Base-by-base conservation (phyloP, 148 eudicot species). In the Cornus kousa region DNA sequence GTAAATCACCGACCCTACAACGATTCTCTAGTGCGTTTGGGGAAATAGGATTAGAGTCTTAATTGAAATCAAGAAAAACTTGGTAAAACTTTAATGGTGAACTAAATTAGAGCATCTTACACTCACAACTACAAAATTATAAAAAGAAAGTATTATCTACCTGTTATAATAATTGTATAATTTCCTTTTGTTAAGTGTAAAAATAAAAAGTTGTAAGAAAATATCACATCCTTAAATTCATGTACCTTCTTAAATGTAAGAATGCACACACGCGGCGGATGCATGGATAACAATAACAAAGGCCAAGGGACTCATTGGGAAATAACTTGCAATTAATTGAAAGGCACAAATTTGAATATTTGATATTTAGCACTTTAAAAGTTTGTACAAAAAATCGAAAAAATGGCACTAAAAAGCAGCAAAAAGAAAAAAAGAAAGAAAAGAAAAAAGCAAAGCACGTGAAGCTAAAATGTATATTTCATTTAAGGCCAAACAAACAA, bases 401-500 rank as follows among this genome's bases (percentile, higher is more conserved):
- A 68, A 74, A 19, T 46, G 39, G 23, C 22, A 24, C 7, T 17
- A 78, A 72, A 39, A 72, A 66, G 65, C n/a, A 75, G 32, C 7
- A 23, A 70, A 14, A 72, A 72, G 67, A 3, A 5, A 7, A 74
- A 22, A 71, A 66, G 57, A n/a, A n/a, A n/a, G 5, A 37, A 39
- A 39, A 76, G 60, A 20, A 5, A 14, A 75, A 14, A 75, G n/a
- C 64, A 81, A 81, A 43, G 48, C 5, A 43, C 48, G 10, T 1
- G 1, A 6, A 43, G 1, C 48, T 43, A 6, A 43, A 70, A 35
- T 46, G 11, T 16, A 7, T 70, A 48, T 35, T 35, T 2, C 62
- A 64, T 62, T 33, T 22, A 3, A 71, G 67, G 57, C 80, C 72
- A 55, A 70, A 46, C 64, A 69, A 64, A 19, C 67, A 48, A 10